Evolutionary conservation across 805 yeast species (phyloP), one percentile per base, ranked within the genome.

Genomic region (Cyberlindnera galapagoensis): DNA sequence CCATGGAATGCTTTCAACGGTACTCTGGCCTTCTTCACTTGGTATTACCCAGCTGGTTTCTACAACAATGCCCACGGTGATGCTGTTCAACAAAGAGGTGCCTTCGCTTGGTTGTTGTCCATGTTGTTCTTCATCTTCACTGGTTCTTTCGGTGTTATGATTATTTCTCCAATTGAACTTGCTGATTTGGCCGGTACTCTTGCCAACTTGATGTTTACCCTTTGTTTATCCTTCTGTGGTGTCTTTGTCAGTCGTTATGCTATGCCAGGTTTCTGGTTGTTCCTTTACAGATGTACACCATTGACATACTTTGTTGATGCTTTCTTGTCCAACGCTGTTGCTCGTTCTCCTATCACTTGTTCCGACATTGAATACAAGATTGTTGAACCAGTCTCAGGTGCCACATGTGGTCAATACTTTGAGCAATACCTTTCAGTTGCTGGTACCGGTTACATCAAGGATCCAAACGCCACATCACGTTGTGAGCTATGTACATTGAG

Each of bases 191-290:
- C 83, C 29, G 84, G 80, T 39, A 75, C 76, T 45, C 39, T 76
- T 35, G 69, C 74, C 1, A 60, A 70, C 24, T 49, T 80, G 46
- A 49, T 76, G 39, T 79, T 75, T 56, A 73, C 81, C 3, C 58
- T 79, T 65, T 62, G 74, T 24, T 60, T 82, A 58, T 69, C 71
- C 34, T 80, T 82, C 72, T 80, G 86, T 68, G 94, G 94, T 67
- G 84, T 80, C 28, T 60, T 83, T 60, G 75, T 72, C n/a, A 61
- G 72, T 18, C 70, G 75, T 38, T 61, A 62, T 13, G 60, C 56
- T 18, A 51, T 78, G 62, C 81, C 82, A 19, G 75, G 85, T n/a
- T 83, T 82, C 65, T 77, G 88, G 87, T 62, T 69, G 27, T 81
- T 80, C 65, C 76, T 81, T 85, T 81, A 80, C 65, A 65, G 87